A percentile compares a stretch with the other conserved stretches of the same genome.
These are phyloP conservation scores for Vanilla planifolia DNA, from an alignment of 106 monocot genomes.

Conservation along the genomic window DNA sequence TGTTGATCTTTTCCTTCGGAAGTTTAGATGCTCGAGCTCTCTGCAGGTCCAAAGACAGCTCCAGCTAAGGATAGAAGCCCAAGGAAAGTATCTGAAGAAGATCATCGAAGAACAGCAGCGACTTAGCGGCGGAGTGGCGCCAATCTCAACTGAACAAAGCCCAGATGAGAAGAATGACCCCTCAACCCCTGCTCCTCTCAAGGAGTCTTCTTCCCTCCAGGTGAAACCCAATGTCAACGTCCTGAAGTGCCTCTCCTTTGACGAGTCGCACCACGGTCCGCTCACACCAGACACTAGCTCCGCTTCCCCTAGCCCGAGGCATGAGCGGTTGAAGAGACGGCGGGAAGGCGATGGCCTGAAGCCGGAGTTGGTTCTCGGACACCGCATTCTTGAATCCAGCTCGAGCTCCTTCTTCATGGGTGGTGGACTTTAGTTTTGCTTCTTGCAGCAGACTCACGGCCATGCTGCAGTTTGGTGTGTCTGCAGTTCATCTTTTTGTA, in stretches of 20 bases:
- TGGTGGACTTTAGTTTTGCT: no score
- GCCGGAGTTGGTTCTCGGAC: not conserved
- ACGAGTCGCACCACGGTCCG: slow-evolving; percentile 45
- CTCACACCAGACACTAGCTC: slow-evolving; percentile 58
- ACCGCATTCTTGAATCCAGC: slow-evolving; percentile 16
- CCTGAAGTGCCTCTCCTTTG: slow-evolving; percentile 23
- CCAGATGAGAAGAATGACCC: slow-evolving; percentile 21
- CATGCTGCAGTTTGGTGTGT: no score
- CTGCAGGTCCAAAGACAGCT: slow-evolving; percentile 90
- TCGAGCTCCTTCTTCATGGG: no score
- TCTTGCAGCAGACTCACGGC: no score
- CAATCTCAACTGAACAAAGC: no score
- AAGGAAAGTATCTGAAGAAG: slow-evolving; percentile 89
- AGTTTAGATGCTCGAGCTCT: not conserved
- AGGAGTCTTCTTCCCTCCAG: slow-evolving; percentile 34
- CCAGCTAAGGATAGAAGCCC: slow-evolving; percentile 93
- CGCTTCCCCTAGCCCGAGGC: slow-evolving; percentile 19
- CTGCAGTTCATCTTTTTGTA: no score
- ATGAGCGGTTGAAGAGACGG: slow-evolving; percentile 11
- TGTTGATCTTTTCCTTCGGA: not conserved
- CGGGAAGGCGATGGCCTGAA: not conserved
- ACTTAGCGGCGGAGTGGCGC: slow-evolving; percentile 40
- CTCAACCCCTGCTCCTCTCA: slow-evolving; percentile 48
- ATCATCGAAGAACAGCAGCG: slow-evolving; percentile 90
- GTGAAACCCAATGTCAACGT: not conserved